These are phyloP conservation scores for Toxicodendron radicans DNA, from an alignment of 345 rosid species.

Conservation along the genomic window DNA sequence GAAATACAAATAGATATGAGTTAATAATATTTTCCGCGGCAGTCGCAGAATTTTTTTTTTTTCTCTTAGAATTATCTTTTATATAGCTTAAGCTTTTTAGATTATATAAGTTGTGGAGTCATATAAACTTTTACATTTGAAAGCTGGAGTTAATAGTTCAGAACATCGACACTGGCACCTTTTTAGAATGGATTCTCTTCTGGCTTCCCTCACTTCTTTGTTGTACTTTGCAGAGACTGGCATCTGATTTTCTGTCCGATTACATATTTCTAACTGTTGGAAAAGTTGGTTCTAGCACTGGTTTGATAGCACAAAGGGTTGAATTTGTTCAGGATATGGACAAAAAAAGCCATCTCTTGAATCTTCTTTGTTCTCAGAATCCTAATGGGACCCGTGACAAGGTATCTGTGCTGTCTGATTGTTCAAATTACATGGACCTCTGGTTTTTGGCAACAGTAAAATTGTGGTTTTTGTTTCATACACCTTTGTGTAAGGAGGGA, in stretches of 20 bases:
- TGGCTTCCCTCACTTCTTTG: background rate
- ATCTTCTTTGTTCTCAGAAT: conserved; percentile 32
- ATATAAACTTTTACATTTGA: background rate
- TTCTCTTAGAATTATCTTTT: too few relatives aligned
- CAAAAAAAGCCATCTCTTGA: conserved; percentile 36
- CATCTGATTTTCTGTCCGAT: conserved; percentile 52
- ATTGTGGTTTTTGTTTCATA: background rate
- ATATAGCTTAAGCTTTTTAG: too few relatives aligned
- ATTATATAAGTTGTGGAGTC: background rate
- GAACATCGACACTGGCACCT: background rate
- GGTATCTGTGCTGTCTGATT: conserved; percentile 18
- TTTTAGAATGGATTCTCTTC: background rate
- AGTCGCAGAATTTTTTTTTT: too few relatives aligned
- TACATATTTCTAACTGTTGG: conserved; percentile 53
- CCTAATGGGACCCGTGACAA: conserved; percentile 25
- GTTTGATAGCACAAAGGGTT: conserved; percentile 46
- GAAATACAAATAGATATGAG: too few relatives aligned
- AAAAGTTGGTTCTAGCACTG: conserved; percentile 55
- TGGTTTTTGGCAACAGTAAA: background rate
- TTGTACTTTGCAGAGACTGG: conserved; percentile 48
- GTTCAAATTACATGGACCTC: background rate
- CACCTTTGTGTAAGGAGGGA: background rate
- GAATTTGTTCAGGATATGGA: conserved; percentile 49
- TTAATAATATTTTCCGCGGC: too few relatives aligned
- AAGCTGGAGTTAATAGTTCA: background rate